Percentiles rank a stretch among this genome's conserved stretches.
These are phyloP conservation scores for Penicillium brevicompactum DNA, from an alignment of 2,329 filamentous ascomycete species.

Conservation along the genomic window DNA sequence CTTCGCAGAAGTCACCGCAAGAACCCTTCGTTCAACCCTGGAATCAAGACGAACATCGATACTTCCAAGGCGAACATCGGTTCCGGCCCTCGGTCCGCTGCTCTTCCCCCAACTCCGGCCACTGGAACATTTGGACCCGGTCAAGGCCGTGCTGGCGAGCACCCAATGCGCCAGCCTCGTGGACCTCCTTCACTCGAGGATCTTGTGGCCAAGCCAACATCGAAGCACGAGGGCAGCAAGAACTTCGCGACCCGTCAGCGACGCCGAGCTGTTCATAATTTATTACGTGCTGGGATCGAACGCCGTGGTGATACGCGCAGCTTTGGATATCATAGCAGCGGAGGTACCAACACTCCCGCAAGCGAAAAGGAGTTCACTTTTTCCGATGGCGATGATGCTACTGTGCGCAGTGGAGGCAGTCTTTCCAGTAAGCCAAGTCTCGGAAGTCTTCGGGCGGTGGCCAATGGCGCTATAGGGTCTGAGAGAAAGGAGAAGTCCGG, in stretches of 20 bases:
- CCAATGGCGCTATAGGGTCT: conserved; percentile 83
- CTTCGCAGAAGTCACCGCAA: conserved; percentile 96
- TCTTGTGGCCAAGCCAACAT: conserved; percentile 83
- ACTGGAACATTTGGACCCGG: conserved; percentile 90
- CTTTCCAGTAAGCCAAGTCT: conserved; percentile 74
- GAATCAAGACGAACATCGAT: conserved; percentile 49
- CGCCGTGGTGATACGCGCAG: conserved; percentile 74
- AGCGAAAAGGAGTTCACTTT: conserved; percentile 76
- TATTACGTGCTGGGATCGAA: conserved; percentile 85
- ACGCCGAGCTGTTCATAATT: conserved; percentile 85
- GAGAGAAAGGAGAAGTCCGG: conserved; percentile 73
- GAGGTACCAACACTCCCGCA: conserved; percentile 82
- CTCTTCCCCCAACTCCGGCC: conserved; percentile 76
- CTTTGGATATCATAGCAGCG: conserved; percentile 62
- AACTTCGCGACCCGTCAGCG: conserved; percentile 95
- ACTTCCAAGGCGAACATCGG: conserved; percentile 53
- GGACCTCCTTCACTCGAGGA: conserved; percentile 92
- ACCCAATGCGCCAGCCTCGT: conserved; percentile 88
- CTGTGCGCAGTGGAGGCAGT: conserved; percentile 75
- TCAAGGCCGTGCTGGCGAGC: conserved; percentile 89
- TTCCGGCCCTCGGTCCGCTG: conserved; percentile 74
- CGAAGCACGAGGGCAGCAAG: conserved; percentile 92
- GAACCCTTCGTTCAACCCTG: conserved; percentile 69
- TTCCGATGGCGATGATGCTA: conserved; percentile 74
- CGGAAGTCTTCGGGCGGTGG: conserved; percentile 74